A percentile compares a stretch with the other conserved stretches of the same genome.
These are phyloP conservation scores for Domatiomyces globalis DNA, from an alignment of 2,329 filamentous ascomycete genomes.

Conservation along the genomic window DNA sequence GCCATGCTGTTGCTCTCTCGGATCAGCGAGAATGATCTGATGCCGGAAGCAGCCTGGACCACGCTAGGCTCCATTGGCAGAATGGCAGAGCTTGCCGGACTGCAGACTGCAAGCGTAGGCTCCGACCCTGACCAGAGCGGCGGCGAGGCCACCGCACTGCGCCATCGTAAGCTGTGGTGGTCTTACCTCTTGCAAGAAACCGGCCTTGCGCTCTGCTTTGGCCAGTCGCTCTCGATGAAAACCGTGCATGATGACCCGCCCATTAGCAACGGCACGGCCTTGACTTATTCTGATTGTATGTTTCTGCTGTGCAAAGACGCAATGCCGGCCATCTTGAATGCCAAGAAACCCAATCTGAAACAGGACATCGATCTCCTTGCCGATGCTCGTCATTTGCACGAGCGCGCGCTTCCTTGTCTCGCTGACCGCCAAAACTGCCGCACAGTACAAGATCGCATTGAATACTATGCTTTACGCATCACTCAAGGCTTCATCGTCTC, in stretches of 20 bases:
- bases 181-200: conserved; percentile 1
- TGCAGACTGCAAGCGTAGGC: not conserved
- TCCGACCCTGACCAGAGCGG: not conserved
- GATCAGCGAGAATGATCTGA: conserved; percentile 2
- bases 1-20: conserved; percentile 1
- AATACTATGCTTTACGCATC: conserved; percentile 5
- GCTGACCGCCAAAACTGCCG: conserved; percentile 1
- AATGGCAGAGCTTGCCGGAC: conserved; percentile 1
- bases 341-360: not conserved
- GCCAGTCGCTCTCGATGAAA: not conserved
- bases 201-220: not conserved
- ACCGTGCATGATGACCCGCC: not conserved
- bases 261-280: not conserved
- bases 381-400: not conserved
- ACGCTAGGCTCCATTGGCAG: not conserved
- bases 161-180: conserved; percentile 1
- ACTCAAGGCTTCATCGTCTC: conserved; percentile 1
- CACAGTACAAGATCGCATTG: conserved; percentile 3
- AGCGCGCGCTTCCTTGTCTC: not conserved
- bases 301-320: conserved; percentile 1
- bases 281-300: conserved; percentile 5
- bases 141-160: not conserved
- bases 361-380: not conserved
- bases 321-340: not conserved
- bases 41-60: conserved; percentile 1